A percentile compares a stretch with the other conserved stretches of the same genome.
Conservation (phyloP, 2,329 filamentous ascomycete species). For the Incumbomyces delicatus region DNA sequence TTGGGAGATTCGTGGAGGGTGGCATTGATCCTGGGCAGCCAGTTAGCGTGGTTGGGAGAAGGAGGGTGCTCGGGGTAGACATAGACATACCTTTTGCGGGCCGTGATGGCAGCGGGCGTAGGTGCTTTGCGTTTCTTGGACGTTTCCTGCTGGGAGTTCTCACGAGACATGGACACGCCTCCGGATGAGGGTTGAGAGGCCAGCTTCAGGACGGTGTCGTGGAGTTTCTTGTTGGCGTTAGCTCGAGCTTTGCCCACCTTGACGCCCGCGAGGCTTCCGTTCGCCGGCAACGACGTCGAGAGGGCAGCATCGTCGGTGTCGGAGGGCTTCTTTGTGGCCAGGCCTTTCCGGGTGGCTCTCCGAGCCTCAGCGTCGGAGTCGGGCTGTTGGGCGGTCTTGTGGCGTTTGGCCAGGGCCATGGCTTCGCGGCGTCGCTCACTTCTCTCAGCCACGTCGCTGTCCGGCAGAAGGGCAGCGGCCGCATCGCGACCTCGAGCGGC, state of each 20-base stretch:
- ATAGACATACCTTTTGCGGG: conserved; percentile 61
- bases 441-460: conserved; percentile 72
- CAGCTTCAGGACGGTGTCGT: conserved; percentile 54
- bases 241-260: conserved; percentile 62
- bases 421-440: conserved; percentile 80
- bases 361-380: conserved; percentile 73
- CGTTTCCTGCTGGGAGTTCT: conserved; percentile 20
- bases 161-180: conserved; percentile 19
- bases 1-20: conserved; percentile 52
- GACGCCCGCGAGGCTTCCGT: too few species aligned
- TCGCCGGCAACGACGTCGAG: too few species aligned
- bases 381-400: conserved; percentile 48
- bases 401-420: conserved; percentile 60
- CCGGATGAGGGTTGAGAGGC: conserved; percentile 37
- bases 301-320: too few species aligned
- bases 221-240: conserved; percentile 28
- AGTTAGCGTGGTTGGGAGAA: not conserved
- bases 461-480: conserved; percentile 47
- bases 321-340: conserved; percentile 46
- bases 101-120: conserved; percentile 17
- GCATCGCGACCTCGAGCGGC: conserved; percentile 52
- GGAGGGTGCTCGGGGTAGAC: not conserved
- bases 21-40: conserved; percentile 21
- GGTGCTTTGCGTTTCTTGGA: conserved; percentile 25
- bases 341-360: conserved; percentile 43